Conservation (phyloP, 495 filamentous ascomycete genomes). For the Parmelia sp. region DNA sequence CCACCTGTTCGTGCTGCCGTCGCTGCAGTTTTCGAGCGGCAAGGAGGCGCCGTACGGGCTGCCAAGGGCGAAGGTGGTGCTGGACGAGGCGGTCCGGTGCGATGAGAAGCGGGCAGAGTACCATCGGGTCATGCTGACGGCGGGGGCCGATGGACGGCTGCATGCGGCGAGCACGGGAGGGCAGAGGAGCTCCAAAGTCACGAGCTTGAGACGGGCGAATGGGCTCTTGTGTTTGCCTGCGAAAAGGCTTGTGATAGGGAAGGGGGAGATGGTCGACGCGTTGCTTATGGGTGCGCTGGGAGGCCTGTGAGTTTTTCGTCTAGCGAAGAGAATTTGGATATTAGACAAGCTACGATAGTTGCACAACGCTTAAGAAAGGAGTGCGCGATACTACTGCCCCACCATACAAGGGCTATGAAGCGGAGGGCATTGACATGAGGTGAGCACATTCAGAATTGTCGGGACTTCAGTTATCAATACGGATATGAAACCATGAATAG, state of each 20-base stretch:
- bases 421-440: too few relatives aligned
- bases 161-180: slow-evolving; percentile 78
- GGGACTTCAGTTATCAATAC: background rate
- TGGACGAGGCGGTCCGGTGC: slow-evolving; percentile 64
- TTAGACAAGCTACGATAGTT: too few relatives aligned
- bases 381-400: background rate
- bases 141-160: slow-evolving; percentile 58
- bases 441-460: background rate
- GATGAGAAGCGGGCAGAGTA: slow-evolving; percentile 80
- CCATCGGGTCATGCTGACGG: slow-evolving; percentile 65
- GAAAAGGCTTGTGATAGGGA: slow-evolving; percentile 40
- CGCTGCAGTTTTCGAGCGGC: slow-evolving; percentile 62
- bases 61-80: slow-evolving; percentile 59
- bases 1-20: slow-evolving; percentile 87
- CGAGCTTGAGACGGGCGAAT: slow-evolving; percentile 83
- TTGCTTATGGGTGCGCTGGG: slow-evolving; percentile 48
- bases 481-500: background rate
- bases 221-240: slow-evolving; percentile 72
- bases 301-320: background rate
- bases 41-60: slow-evolving; percentile 49
- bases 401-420: background rate
- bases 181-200: slow-evolving; percentile 83
- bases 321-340: too few relatives aligned
- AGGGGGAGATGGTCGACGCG: slow-evolving; percentile 53
- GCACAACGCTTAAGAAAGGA: background rate